Base-by-base conservation (phyloP, 225 moss, liverwort and hornwort genomes). In the Lunularia cruciata region DNA sequence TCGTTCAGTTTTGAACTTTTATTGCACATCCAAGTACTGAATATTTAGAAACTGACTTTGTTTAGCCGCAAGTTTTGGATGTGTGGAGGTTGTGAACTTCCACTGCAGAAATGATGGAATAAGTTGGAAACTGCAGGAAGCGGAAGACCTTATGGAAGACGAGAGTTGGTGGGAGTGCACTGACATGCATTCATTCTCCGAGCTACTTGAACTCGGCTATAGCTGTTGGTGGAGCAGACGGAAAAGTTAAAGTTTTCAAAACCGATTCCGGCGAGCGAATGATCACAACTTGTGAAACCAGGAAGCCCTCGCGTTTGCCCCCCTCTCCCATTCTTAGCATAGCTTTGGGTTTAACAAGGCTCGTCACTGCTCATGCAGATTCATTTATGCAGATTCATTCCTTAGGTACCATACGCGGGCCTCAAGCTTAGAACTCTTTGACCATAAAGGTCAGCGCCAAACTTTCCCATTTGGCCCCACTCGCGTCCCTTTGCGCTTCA, bases 291-390 rank as follows among this genome's bases (percentile, higher is more conserved):
- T 49, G 49, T 51, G 66, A 73, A 3, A 11, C 25, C 38, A 12
- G 37, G 4, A 73, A 58, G 58, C 5, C 36, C 25, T 31, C 58
- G 8, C 69, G 58, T 0, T 27, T 65, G 43, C 42, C 69, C 19
- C 54, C 60, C 37, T 76, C 80, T 33, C 72, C 81, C 27, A 58
- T 81, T 6, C 73, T 81, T 16, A 40, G 76, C 38, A 34, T 76
- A 63, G 81, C 76, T 22, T 57, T 81, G 73, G 76, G 76, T 22
- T 42, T 73, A 63, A 76, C 81, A 9, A 76, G 48, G 57, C 16
- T 76, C 32, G 73, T 81, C 46, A 73, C 63, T 27, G 76, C 63
- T 45, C 76, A 81, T 47, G 63, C 76, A 27, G 76, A 81, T 31
- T 76, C 76, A 27, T 57, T 55, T 49, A 65, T 81, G 60, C 15